A percentile compares a stretch with the other conserved stretches of the same genome.
Evolutionary conservation across 352 stramenopile genomes (phyloP).

Genomic region (Thalassiosira mediterranea): DNA sequence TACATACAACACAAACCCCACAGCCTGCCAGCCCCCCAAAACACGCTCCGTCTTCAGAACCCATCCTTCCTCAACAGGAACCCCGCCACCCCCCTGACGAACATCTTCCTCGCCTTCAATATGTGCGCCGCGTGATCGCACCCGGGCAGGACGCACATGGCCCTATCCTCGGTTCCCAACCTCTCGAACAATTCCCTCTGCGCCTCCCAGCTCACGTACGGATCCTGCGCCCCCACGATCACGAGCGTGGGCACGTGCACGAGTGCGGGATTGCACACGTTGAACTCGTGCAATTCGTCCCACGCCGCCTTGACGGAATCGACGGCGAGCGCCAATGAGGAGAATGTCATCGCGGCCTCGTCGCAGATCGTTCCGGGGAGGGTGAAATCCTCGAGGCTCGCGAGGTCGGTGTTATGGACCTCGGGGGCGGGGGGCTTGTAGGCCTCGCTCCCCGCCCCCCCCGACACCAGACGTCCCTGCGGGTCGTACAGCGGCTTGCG

Average conservation of each 20-base stretch:
- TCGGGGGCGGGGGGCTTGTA: constrained; percentile 22
- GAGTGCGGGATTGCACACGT: constrained; percentile 74
- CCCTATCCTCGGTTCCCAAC: constrained; percentile 71
- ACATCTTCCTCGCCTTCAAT: constrained; percentile 52
- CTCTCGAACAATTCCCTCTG: constrained; percentile 75
- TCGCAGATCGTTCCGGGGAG: constrained; percentile 77
- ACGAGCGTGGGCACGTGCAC: constrained; percentile 76
- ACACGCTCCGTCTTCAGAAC: neutral
- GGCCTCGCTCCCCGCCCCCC: constrained; percentile 8
- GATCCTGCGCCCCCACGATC: constrained; percentile 76
- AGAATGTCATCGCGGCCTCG: constrained; percentile 65
- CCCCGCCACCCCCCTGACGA: constrained; percentile 35
- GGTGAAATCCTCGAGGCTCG: constrained; percentile 82
- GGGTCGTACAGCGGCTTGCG: constrained; percentile 60
- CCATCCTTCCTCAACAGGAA: constrained; percentile 41
- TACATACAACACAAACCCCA: too few species aligned
- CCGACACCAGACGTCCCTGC: neutral
- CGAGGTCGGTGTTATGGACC: constrained; percentile 59
- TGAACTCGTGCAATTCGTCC: constrained; percentile 82
- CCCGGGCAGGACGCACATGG: constrained; percentile 69
- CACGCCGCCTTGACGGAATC: constrained; percentile 80
- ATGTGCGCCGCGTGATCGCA: constrained; percentile 81
- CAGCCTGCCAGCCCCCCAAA: too few species aligned
- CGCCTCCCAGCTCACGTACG: constrained; percentile 69
- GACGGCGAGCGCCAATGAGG: constrained; percentile 61